Evolutionary conservation across 768 basidiomycete species (phyloP), one percentile per base, ranked within the genome.

Genomic region (Sutorius australiensis): DNA sequence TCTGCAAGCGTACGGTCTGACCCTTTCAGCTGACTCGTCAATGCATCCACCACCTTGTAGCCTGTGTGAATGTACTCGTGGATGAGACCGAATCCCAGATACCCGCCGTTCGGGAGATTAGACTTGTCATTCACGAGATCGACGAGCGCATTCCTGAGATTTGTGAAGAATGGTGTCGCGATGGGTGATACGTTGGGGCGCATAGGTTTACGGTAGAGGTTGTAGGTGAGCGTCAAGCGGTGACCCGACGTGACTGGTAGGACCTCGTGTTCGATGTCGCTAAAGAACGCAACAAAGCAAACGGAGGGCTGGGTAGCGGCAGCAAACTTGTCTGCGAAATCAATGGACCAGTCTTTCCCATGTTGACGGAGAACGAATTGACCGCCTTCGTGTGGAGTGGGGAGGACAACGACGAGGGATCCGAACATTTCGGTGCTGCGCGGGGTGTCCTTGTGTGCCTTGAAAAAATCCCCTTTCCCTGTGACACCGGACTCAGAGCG

Each of bases 361-460:
- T 38, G 48, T 0, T 56, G 27, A 14, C 51, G 48, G 16, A 59
- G 59, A 6, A 53, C 51, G 14, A 61, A 28, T 39, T 56, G 54
- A 12, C 60, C 58, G 3, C 57, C 50, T 16, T 51, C 48, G 38
- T 60, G 57, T 0, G 57, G 19, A 1, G 75, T 75, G 14, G 80
- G 80, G 46, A 80, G 72, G n/a, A 77, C 70, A 32, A 81, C 56
- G 1, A 81, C 74, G 9, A 84, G 71, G 1, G 80, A 80, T 1
- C 77, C 80, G 34, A 83, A 75, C 74, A 81, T 80, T 27, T 59
- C 57, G 8, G 68, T 17, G 1, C 51, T 34, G 0, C 65, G 8
- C 65, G 77, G 78, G 0, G 79, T 79, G 34, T 59, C 57, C 14
- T 55, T 45, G 39, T 59, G 53, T 1, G 48, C 45, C 37, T 55